phyloP scores from a whole-genome alignment of 495 filamentous ascomycete species.

The Hypoxylon perforatum region DNA sequence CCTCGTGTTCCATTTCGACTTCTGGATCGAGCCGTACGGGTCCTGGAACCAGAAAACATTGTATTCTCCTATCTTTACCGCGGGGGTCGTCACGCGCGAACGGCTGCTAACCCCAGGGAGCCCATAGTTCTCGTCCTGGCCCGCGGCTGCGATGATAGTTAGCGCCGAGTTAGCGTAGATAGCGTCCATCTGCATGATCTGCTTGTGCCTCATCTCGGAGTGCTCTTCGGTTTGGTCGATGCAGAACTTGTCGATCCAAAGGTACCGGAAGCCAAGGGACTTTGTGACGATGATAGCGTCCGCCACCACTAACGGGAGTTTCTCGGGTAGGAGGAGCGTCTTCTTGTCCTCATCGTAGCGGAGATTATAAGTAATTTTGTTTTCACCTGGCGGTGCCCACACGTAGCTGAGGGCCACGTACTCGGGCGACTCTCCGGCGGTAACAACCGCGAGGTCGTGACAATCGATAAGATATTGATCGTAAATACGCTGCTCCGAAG shows the following conservation, averaged over 20 bases:
- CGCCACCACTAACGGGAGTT: too few relatives aligned
- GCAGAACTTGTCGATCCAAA: constrained; percentile 49
- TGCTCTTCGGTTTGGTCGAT: constrained; percentile 40
- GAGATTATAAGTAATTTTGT: too few relatives aligned
- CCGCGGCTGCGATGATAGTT: constrained; percentile 44
- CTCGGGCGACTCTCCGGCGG: too few relatives aligned
- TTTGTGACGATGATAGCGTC: constrained; percentile 17
- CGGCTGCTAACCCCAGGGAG: constrained; percentile 43
- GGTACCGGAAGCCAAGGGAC: constrained; percentile 37
- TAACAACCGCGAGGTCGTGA: too few relatives aligned
- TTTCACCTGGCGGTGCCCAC: too few relatives aligned
- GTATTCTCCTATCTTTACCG: neutral
- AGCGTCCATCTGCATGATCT: constrained; percentile 41
- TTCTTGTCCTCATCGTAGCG: too few relatives aligned
- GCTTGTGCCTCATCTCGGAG: constrained; percentile 13
- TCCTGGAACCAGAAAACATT: neutral
- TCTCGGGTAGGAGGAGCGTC: too few relatives aligned
- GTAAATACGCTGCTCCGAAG: too few relatives aligned
- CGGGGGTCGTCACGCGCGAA: constrained; percentile 1
- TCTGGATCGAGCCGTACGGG: neutral
- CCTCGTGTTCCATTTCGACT: constrained; percentile 46
- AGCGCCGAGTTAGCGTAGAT: constrained; percentile 41
- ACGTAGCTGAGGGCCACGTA: too few relatives aligned
- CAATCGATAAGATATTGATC: too few relatives aligned
- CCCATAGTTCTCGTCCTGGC: constrained; percentile 33